These are phyloP conservation scores for Tetracentron sinense DNA, from an alignment of 164 flowering plant species.

Conservation along the genomic window DNA sequence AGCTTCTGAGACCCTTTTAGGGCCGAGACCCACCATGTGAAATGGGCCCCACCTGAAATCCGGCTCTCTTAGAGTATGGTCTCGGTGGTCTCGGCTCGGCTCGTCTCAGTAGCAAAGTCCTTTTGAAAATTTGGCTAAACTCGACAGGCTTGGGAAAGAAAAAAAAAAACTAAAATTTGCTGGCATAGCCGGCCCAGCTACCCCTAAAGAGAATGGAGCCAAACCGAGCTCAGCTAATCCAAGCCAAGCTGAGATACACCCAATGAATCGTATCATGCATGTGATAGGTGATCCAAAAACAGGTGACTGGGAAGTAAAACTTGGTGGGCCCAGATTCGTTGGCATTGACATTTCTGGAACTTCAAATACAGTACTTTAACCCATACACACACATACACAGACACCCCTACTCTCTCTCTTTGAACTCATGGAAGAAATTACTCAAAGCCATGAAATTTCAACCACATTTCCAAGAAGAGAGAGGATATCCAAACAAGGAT, in stretches of 20 bases:
- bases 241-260: not conserved
- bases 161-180: no score
- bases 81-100: no score
- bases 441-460: not conserved
- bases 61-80: no score
- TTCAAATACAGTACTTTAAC: conserved; percentile 37
- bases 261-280: conserved; percentile 5
- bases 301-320: conserved; percentile 24
- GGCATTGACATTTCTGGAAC: conserved; percentile 46
- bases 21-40: no score
- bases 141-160: no score
- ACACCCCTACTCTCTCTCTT: conserved; percentile 5
- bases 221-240: no score
- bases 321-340: conserved; percentile 35
- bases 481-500: not conserved
- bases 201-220: no score
- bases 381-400: not conserved
- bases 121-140: no score
- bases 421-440: conserved; percentile 13
- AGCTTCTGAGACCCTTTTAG: no score
- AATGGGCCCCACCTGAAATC: no score
- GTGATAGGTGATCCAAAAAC: conserved; percentile 13
- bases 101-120: no score
- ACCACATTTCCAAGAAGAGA: conserved; percentile 7
- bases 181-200: no score